Conservation (phyloP, 78 protist species). For the Emiliania huxleyi region DNA sequence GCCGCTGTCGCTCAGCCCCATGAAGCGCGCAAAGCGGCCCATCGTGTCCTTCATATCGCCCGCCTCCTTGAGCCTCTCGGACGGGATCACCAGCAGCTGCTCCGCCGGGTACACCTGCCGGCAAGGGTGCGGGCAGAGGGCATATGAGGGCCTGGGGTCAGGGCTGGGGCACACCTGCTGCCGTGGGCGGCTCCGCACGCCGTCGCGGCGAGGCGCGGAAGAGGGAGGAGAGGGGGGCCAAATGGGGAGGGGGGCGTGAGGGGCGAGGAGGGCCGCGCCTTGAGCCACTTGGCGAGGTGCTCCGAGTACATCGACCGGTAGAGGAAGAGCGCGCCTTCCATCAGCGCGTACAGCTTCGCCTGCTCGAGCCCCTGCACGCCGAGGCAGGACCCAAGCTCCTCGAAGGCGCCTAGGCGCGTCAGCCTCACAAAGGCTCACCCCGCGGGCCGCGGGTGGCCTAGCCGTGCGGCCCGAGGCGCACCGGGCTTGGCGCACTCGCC, state of each 20-base stretch:
- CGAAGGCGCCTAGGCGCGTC: no score
- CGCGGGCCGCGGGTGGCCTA: no score
- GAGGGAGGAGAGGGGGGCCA: no score
- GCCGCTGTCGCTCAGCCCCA: neutral
- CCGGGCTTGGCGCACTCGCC: neutral
- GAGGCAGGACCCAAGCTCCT: neutral
- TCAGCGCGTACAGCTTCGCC: neutral
- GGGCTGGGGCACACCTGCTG: no score
- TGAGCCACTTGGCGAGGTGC: neutral
- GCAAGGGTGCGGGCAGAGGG: no score
- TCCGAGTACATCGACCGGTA: slow-evolving; percentile 7
- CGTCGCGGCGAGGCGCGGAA: no score
- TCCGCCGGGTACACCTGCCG: neutral
- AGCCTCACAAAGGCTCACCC: no score
- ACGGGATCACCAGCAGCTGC: neutral
- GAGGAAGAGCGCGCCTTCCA: neutral
- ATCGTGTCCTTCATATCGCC: neutral
- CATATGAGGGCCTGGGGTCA: no score
- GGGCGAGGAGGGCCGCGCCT: no score
- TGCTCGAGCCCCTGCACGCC: neutral
- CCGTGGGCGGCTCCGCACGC: no score
- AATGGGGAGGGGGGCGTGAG: no score
- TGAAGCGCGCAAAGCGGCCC: neutral
- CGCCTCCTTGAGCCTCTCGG: neutral
- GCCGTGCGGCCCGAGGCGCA: no score